A percentile compares a stretch with the other conserved stretches of the same genome.
Conservation (phyloP, 2,329 filamentous ascomycete species). For the Talaromyces marneffei region DNA sequence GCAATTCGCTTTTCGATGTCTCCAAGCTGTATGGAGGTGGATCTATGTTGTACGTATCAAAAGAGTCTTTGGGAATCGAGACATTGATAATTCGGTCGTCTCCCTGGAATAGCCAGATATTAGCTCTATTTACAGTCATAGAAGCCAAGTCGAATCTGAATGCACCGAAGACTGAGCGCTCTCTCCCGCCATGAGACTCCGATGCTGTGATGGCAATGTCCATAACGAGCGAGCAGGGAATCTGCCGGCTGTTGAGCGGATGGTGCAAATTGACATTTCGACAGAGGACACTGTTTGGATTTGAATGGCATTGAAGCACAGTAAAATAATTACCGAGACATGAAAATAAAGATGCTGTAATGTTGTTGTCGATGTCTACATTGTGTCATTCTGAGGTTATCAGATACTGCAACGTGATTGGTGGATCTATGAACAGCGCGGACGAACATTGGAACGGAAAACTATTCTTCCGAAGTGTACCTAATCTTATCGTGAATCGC, state of each 20-base stretch:
- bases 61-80: conserved; percentile 87
- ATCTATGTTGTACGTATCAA: conserved; percentile 96
- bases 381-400: conserved; percentile 11
- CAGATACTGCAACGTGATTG: neutral
- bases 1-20: conserved; percentile 89
- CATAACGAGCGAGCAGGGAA: neutral
- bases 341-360: neutral
- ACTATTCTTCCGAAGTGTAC: neutral
- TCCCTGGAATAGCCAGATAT: conserved; percentile 50
- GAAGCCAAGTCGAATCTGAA: neutral
- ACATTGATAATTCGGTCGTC: conserved; percentile 85
- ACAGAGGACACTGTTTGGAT: no score
- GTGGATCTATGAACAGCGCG: conserved; percentile 9
- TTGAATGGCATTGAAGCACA: no score
- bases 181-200: neutral
- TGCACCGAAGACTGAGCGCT: neutral
- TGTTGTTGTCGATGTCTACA: neutral
- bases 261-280: neutral
- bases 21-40: conserved; percentile 82
- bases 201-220: neutral
- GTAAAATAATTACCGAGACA: neutral
- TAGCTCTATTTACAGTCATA: neutral
- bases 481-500: neutral
- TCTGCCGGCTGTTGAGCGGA: neutral
- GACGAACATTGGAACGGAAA: neutral